A percentile compares a stretch with the other conserved stretches of the same genome.
phyloP scores from a whole-genome alignment of 768 basidiomycete genomes.

The Cantharellus cinnabarinus region DNA sequence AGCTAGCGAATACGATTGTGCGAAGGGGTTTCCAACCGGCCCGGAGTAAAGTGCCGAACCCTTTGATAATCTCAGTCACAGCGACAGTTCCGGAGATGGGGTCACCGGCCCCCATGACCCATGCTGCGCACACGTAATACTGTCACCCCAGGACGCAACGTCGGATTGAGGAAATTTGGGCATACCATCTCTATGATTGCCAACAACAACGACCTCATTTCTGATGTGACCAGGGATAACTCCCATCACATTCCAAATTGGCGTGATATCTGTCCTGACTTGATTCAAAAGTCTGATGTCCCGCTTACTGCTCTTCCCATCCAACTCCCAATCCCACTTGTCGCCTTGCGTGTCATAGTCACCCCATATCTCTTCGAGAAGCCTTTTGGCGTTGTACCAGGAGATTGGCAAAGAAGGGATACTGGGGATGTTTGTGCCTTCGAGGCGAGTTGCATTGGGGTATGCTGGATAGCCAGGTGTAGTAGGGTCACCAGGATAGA shows the following conservation, averaged over 20 bases:
- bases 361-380: slow-evolving; percentile 29
- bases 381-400: slow-evolving; percentile 56
- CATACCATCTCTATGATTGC: slow-evolving; percentile 75
- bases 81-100: slow-evolving; percentile 65
- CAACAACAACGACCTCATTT: slow-evolving; percentile 72
- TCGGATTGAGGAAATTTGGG: background rate
- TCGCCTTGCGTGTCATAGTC: slow-evolving; percentile 7
- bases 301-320: slow-evolving; percentile 22
- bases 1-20: slow-evolving; percentile 51
- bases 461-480: slow-evolving; percentile 84
- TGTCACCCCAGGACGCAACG: background rate
- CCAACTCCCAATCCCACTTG: slow-evolving; percentile 6
- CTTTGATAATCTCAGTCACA: slow-evolving; percentile 56
- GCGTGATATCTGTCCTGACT: slow-evolving; percentile 63
- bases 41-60: slow-evolving; percentile 43
- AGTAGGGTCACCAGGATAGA: slow-evolving; percentile 45
- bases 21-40: slow-evolving; percentile 71
- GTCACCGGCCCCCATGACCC: slow-evolving; percentile 68
- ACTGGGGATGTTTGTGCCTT: slow-evolving; percentile 36
- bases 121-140: slow-evolving; percentile 15
- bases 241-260: slow-evolving; percentile 80
- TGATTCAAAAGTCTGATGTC: slow-evolving; percentile 39
- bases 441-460: slow-evolving; percentile 45
- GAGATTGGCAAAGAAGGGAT: slow-evolving; percentile 85
- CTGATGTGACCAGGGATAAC: slow-evolving; percentile 65